Evolutionary conservation across 2,329 filamentous ascomycete genomes (phyloP), one percentile per base, ranked within the genome.

Genomic region (Colletotrichum sp.): DNA sequence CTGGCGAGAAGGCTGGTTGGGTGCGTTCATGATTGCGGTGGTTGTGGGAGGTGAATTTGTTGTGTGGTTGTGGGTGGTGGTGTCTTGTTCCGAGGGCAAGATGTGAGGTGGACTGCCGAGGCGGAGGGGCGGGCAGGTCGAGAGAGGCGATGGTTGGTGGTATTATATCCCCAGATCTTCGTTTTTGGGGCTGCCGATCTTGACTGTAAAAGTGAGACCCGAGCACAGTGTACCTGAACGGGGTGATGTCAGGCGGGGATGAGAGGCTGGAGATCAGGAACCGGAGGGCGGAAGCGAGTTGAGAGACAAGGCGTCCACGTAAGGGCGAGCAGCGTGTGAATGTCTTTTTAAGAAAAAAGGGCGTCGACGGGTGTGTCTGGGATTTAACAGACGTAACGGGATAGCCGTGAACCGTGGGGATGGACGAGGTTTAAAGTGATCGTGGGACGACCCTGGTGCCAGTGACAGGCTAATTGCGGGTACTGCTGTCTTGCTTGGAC

Each of bases 151-250:
- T 71, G 65, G 74, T 71, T 75, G 65, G 71, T 70, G 71, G 71
- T 75, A 63, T 75, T 75, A 73, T 75, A 75, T 75, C 73, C 70
- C 73, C 73, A 75, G 73, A 75, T 73, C 70, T 75, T 75, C 69
- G 73, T 64, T 64, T 62, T 68, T 65, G 55, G 70, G 59, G 64
- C 64, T 34, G 73, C 59, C 39, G 72, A 75, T 75, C 72, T 72
- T 75, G 28, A 69, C 69, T 72, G 52, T 62, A 26, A 67, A 26
- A 36, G 72, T 60, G 69, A 67, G 69, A 63, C 68, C 68, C 10
- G 8, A 67, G 62, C 39, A 67, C 36, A 75, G 63, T 62, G 72
- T 72, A 68, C 72, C 62, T 75, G 72, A 63, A 48, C 59, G 44
- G 57, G 63, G 72, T 75, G 72, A 75, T 75, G 69, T 75, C 72